A percentile compares a stretch with the other conserved stretches of the same genome.
Evolutionary conservation across 2,329 filamentous ascomycete species (phyloP).

Genomic region (Ascochyta fabae): DNA sequence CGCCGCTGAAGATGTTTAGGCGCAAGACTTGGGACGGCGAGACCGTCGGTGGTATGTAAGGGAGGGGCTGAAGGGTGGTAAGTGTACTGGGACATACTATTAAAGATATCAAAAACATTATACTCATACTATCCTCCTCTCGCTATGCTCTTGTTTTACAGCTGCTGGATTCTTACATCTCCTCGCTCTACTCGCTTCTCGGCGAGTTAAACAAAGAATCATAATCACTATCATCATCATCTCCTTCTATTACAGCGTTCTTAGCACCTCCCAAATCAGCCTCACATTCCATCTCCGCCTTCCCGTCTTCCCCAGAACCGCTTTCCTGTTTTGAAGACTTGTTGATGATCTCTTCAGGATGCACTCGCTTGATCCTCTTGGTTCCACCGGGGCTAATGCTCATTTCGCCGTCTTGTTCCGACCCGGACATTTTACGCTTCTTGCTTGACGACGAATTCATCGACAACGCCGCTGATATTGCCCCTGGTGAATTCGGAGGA

Average conservation of each 20-base stretch:
- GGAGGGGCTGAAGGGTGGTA: not conserved
- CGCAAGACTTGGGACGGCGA: not conserved
- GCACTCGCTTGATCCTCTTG: not conserved
- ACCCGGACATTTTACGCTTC: not conserved
- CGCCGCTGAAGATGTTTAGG: conserved; percentile 6
- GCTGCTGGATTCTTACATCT: not conserved
- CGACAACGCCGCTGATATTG: not conserved
- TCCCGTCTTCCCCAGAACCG: not conserved
- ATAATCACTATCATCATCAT: not conserved
- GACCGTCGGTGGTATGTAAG: not conserved
- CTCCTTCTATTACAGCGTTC: not conserved
- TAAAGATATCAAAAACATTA: not conserved
- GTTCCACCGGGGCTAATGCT: not conserved
- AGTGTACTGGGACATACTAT: not conserved
- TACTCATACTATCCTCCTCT: not conserved
- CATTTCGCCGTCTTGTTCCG: not conserved
- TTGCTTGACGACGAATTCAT: not conserved
- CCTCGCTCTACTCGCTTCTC: not conserved
- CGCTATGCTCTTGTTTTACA: not conserved
- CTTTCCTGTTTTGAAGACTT: too few relatives aligned
- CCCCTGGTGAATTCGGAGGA: not conserved
- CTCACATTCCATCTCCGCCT: not conserved
- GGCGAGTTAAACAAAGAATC: not conserved
- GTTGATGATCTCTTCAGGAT: too few relatives aligned
- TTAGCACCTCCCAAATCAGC: not conserved